Evolutionary conservation across 257 asterid species (phyloP), one percentile per base, ranked within the genome.

Genomic region (Jacaranda copaia): DNA sequence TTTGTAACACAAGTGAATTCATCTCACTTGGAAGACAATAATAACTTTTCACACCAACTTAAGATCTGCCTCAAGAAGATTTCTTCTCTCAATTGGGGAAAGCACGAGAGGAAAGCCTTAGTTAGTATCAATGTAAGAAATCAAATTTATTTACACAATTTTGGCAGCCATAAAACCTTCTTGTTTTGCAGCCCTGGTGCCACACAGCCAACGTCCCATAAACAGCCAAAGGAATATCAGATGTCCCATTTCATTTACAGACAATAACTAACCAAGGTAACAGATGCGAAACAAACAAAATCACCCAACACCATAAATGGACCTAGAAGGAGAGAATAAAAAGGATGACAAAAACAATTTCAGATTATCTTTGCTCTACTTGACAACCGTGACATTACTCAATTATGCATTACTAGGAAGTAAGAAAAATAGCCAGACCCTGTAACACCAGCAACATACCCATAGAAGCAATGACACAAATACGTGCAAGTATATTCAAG

Each of bases 391-490:
- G 39, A 36, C 12, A 40, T 12, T 61, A 52, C 62, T 53, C 38
- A 32, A 66, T 39, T 67, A 48, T 25, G 75, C 75, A 35, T 20
- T 57, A 42, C 68, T 14, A 20, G 11, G 12, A 51, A 52, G 64
- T n/a, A 46, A 39, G 7, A 15, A 38, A 53, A 49, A 1, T 25
- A 56, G 19, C 36, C 69, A 72, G 8, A 57, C 11, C 19, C 13
- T 1, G 55, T 18, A 42, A 73, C 57, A 35, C 61, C 42, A 77
- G 35, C 64, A 52, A 73, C 65, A 62, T 55, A n/a, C 15, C 70
- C 83, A 70, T 2, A 20, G 70, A 65, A 18, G 46, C 86, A 79
- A 70, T 79, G 18, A n/a, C 19, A 36, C 86, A 83, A 83, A 83
- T 81, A 82, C 81, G 46, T 78, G 68, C 76, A 67, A 36, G 75